Evolutionary conservation across 2,329 filamentous ascomycete species (phyloP), one percentile per base, ranked within the genome.

Genomic region (Fusarium lateritium): DNA sequence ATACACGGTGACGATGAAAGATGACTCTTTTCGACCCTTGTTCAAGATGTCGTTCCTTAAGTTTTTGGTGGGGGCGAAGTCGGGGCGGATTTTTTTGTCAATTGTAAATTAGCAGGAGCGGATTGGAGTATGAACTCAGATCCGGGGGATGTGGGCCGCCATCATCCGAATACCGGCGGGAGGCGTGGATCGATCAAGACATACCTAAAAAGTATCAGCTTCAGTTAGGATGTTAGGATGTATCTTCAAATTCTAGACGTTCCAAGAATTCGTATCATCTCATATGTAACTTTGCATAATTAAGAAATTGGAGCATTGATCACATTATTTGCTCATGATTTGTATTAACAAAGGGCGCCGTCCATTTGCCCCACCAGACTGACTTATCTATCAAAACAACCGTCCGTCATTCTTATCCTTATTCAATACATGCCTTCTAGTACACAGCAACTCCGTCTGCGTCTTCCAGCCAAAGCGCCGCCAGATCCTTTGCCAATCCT

Each of bases 401-500:
- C 56, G 56, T 53, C 38, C 54, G 45, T 58, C 55, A 49, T 51
- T 60, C 57, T 58, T 47, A 45, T 66, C 69, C 54, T 19, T 19
- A 19, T 19, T 19, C 46, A 62, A 70, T 68, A 67, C 56, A 63
- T 44, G 55, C 49, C 47, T 57, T 54, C 49, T 71, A 82, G 70
- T 80, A 84, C 67, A 82, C 67, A 40, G 83, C 83, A 54, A 83
- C 80, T 51, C 83, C 84, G 76, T 92, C 89, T 19, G 89, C 88
- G 67, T 92, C 89, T 58, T 87, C 84, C 34, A 92, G 79, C 90
- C 91, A 94, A 54, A 91, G 82, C 73, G 84, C 86, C 15, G 88
- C 91, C 75, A 97, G 80, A 70, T 96, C 93, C 77, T 86, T 88
- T 15, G 93, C 92, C 75, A 97, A 79, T 4, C 90, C 92, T 52